Evolutionary conservation across 768 basidiomycete genomes (phyloP), one percentile per base, ranked within the genome.

Genomic region (Boletus huronensis): DNA sequence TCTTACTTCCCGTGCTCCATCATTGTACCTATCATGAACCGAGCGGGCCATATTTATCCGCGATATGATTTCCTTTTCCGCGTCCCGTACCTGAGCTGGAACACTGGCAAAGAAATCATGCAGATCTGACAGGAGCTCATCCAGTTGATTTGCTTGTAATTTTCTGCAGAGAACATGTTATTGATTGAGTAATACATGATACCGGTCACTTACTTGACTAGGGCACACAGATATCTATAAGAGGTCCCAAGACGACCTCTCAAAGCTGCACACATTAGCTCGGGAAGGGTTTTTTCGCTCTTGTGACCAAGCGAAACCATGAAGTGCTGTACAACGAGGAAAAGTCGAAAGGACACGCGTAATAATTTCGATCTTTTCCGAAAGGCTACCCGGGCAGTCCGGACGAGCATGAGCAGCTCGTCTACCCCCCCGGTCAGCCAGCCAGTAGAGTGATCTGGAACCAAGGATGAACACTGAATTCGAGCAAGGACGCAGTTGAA

Each of bases 281-380:
- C 75, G 46, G 66, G 70, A 51, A 62, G 60, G 29, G 41, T 66
- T 53, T 65, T 55, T 47, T 70, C 66, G 25, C 67, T 70, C 58
- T 73, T 79, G 58, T 79, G 74, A 7, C 79, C 82, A 23, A 76
- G 65, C 3, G 65, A 59, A 17, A 68, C 57, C 64, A 85, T 72
- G 36, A 80, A 78, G 5, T 59, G 55, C 44, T 80, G 78, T 0
- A 84, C 64, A 1, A 70, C 59, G 10, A 71, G 64, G 48, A 85
- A 62, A 17, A 86, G 48, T 17, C 71, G 67, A 57, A 84, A 82
- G 7, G 77, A 81, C 2, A 83, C 59, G 2, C 80, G 77, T 39
- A 82, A 55, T 19, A 66, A 54, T 21, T 67, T 66, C 7, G 68
- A 65, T 14, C 60, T 66, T 47, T 52, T 53, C n/a, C 58, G 67